These are phyloP conservation scores for Metschnikowia vanudenii DNA, from an alignment of 805 yeast genomes.

Conservation along the genomic window DNA sequence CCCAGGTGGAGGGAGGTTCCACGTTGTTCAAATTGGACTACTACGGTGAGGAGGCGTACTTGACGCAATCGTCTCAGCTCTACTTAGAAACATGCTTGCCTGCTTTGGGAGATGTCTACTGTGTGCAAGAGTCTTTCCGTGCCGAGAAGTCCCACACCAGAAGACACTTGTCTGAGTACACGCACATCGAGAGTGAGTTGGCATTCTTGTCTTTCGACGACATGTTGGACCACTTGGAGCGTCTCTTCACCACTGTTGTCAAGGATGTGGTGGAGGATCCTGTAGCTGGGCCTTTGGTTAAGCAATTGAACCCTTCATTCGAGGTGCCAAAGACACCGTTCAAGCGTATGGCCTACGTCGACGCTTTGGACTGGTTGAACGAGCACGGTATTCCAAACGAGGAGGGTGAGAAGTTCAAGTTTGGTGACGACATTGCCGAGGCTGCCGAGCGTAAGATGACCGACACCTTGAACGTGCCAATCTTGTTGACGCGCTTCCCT, in stretches of 20 bases:
- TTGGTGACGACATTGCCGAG: conserved; percentile 99
- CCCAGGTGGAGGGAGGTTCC: conserved; percentile 99
- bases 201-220: conserved; percentile 88
- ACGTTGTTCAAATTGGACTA: conserved; percentile 90
- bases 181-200: conserved; percentile 95
- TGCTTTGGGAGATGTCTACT: conserved; percentile 93
- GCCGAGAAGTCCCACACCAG: conserved; percentile 99
- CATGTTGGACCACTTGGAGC: conserved; percentile 80
- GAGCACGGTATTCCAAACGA: conserved; percentile 93
- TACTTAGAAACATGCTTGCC: conserved; percentile 96
- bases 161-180: conserved; percentile 95
- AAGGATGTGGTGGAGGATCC: conserved; percentile 85
- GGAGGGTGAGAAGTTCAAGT: conserved; percentile 87
- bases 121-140: conserved; percentile 97
- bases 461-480: conserved; percentile 89
- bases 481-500: conserved; percentile 91
- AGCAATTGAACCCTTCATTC: conserved; percentile 91
- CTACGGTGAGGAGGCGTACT: conserved; percentile 94
- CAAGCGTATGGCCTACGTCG: conserved; percentile 84
- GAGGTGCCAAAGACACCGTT: conserved; percentile 82
- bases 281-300: conserved; percentile 82
- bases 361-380: conserved; percentile 94
- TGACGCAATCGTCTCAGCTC: conserved; percentile 96
- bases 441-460: conserved; percentile 99
- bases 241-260: conserved; percentile 64